phyloP scores from a whole-genome alignment of 192 early-diverging fungal species.

The Cetraspora pellucida region DNA sequence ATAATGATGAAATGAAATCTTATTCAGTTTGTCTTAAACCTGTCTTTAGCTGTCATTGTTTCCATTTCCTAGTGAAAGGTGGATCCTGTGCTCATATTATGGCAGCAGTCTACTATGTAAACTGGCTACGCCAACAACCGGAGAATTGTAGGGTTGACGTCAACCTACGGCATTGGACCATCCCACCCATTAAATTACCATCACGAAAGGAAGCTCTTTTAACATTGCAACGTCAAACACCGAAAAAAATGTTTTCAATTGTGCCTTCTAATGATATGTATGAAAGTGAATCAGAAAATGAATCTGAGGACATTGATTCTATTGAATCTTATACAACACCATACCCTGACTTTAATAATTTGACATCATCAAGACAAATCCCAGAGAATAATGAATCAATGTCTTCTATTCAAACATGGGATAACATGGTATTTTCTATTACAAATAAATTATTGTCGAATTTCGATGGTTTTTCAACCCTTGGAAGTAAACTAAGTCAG shows the following conservation, averaged over 20 bases:
- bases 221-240: neutral
- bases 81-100: conserved; percentile 3
- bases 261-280: no score
- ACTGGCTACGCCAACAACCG: neutral
- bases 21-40: neutral
- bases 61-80: neutral
- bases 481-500: neutral
- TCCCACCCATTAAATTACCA: neutral
- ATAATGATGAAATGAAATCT: neutral
- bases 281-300: neutral
- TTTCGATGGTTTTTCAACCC: neutral
- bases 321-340: neutral
- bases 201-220: neutral
- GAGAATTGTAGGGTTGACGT: no score
- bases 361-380: neutral
- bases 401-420: neutral
- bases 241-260: neutral
- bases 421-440: neutral
- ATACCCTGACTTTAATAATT: neutral
- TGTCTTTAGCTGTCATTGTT: conserved; percentile 12
- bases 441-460: neutral
- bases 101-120: neutral
- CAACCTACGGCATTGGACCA: neutral
- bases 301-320: neutral
- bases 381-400: neutral